Base-by-base conservation (phyloP, 164 flowering plant species). In the Vitis labrusca region DNA sequence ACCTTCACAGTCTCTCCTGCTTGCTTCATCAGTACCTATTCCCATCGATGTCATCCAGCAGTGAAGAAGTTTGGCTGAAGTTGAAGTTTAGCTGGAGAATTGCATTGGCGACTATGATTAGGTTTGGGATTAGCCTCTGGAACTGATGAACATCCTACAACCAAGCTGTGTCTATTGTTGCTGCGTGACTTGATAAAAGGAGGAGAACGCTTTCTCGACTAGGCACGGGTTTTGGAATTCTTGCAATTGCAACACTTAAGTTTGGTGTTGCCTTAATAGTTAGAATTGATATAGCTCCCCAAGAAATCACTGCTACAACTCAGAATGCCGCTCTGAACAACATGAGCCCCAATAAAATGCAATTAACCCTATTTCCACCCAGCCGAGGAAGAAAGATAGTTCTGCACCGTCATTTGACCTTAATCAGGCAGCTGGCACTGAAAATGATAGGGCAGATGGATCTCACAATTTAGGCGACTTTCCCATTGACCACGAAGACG, bases 141-240 rank as follows among this genome's bases (percentile, higher is more conserved):
- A 80, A 94, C 94, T 55, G 97, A 97, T 63, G 97, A 94, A 62
- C 99, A 94, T 66, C 90, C 97, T 17, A 92, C 97, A 17, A 94
- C 97, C 48, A 91, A 81, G 74, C 66, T 92, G 80, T 94, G 97
- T 81, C 83, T 92, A 52, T 70, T 85, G 79, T 74, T 89, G 71
- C 83, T 94, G 64, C 88, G 76, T 62, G 61, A 70, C 53, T 73
- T 82, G 58, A 78, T 94, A 68, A 88, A 85, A 72, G 97, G 94
- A 70, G 94, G 95, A 76, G 99, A 94, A 66, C 13, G 12, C 17
- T 73, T 94, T 74, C 77, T 92, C 73, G 99, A 94, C 75, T 94
- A 89, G 99, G 97, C 63, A 94, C 99, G n/a, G 97, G 99, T 52
- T 88, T 97, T 59, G 99, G 99, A 60, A 74, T 94, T 85, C 93